phyloP scores from a whole-genome alignment of 75 land plant genomes.

The Chamaecyparis obtusa region DNA sequence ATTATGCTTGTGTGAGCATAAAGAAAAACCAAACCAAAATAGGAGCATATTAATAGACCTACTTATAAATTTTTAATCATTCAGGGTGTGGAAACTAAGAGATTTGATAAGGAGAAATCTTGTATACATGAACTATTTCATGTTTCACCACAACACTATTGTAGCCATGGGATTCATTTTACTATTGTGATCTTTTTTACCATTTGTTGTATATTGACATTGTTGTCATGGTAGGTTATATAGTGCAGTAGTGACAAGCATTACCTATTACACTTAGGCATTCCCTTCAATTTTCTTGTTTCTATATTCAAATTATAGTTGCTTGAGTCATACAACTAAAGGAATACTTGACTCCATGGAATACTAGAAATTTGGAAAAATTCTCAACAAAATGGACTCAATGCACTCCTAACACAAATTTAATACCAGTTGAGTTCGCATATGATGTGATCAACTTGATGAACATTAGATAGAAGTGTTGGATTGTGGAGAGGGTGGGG shows the following conservation, averaged over 20 bases:
- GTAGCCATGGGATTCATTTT: neutral
- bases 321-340: neutral
- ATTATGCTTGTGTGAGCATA: neutral
- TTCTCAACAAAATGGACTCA: slow-evolving; percentile 67
- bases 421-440: slow-evolving; percentile 47
- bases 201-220: neutral
- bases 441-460: slow-evolving; percentile 58
- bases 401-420: slow-evolving; percentile 66
- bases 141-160: neutral
- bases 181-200: neutral
- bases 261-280: neutral
- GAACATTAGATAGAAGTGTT: slow-evolving; percentile 51
- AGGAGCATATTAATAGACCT: neutral
- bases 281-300: neutral
- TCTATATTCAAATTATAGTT: neutral
- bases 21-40: neutral
- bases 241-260: neutral
- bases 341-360: slow-evolving; percentile 25
- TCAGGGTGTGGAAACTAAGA: neutral
- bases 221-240: neutral
- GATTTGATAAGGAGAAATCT: neutral
- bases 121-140: neutral
- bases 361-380: slow-evolving; percentile 68
- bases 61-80: neutral
- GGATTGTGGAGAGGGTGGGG: too few relatives aligned